A percentile compares a stretch with the other conserved stretches of the same genome.
phyloP scores from a whole-genome alignment of 148 eudicot genomes.

The Persicaria maculosa region DNA sequence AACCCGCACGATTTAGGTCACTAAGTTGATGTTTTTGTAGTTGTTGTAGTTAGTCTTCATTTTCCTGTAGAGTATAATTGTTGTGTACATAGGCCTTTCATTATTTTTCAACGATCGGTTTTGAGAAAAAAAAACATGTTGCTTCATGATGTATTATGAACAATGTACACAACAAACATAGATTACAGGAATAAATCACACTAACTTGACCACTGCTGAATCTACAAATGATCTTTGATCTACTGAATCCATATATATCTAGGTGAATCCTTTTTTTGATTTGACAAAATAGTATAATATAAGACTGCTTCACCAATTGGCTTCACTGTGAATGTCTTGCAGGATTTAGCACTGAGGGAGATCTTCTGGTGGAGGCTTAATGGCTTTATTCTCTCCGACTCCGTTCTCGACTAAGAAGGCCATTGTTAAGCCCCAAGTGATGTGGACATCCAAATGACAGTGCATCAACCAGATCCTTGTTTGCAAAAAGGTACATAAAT shows the following conservation, averaged over 20 bases:
- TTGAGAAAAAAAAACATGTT: too few species aligned
- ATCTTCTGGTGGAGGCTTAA: conserved; percentile 69
- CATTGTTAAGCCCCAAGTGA: conserved; percentile 82
- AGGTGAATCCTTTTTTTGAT: not conserved
- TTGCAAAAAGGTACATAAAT: not conserved
- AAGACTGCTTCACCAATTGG: not conserved
- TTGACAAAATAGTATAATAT: not conserved
- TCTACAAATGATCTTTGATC: too few species aligned
- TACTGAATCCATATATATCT: too few species aligned
- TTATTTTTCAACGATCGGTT: too few species aligned
- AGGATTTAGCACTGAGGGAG: conserved; percentile 63
- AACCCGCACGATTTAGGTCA: not conserved
- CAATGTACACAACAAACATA: too few species aligned
- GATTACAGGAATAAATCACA: too few species aligned
- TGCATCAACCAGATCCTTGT: conserved; percentile 93
- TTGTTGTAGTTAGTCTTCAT: not conserved
- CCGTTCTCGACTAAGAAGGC: conserved; percentile 74
- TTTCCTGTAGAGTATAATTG: not conserved
- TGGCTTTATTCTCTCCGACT: conserved; percentile 38
- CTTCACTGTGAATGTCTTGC: not conserved
- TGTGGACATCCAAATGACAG: conserved; percentile 82
- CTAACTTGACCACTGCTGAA: too few species aligned
- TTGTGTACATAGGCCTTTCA: not conserved
- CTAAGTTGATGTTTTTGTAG: not conserved
- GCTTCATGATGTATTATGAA: too few species aligned